Percentiles rank a stretch among this genome's conserved stretches.
These are phyloP conservation scores for Bertia moriformis DNA, from an alignment of 2,329 filamentous ascomycete genomes.

Conservation along the genomic window DNA sequence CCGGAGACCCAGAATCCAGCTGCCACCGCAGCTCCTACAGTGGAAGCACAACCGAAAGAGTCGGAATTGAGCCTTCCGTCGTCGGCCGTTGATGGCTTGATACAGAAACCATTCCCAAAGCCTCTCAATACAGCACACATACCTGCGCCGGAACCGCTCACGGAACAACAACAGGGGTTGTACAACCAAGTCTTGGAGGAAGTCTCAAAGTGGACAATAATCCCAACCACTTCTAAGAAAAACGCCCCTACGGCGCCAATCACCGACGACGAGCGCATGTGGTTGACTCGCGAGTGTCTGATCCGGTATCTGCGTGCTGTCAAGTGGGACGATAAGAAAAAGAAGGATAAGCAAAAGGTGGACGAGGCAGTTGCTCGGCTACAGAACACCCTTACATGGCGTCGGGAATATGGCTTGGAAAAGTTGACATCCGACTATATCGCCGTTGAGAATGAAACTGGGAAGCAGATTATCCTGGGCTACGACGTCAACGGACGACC, in stretches of 20 bases:
- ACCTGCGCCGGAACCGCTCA: background rate
- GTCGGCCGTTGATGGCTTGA: background rate
- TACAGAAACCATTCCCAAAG: background rate
- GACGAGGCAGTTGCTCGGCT: slow-evolving; percentile 42
- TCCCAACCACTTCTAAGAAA: background rate
- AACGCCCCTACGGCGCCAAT: slow-evolving; percentile 23
- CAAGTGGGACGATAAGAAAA: slow-evolving; percentile 60
- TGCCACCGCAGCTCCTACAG: background rate
- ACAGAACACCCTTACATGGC: slow-evolving; percentile 53
- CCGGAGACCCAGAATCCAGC: background rate
- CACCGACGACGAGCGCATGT: slow-evolving; percentile 53
- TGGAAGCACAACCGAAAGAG: background rate
- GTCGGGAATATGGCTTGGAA: slow-evolving; percentile 52
- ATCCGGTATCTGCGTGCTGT: slow-evolving; percentile 59
- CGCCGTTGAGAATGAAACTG: slow-evolving; percentile 56
- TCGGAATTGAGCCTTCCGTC: background rate
- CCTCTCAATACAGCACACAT: background rate
- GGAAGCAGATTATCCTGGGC: slow-evolving; percentile 59
- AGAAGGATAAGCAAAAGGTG: too few species aligned
- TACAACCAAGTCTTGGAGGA: background rate
- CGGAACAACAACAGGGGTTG: background rate
- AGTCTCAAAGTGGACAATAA: background rate
- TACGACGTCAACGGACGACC: slow-evolving; percentile 55
- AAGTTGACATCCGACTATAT: slow-evolving; percentile 51
- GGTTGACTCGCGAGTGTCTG: slow-evolving; percentile 56